Conservation (phyloP, 2,329 filamentous ascomycete genomes). For the Botryosphaeria dothidea region DNA sequence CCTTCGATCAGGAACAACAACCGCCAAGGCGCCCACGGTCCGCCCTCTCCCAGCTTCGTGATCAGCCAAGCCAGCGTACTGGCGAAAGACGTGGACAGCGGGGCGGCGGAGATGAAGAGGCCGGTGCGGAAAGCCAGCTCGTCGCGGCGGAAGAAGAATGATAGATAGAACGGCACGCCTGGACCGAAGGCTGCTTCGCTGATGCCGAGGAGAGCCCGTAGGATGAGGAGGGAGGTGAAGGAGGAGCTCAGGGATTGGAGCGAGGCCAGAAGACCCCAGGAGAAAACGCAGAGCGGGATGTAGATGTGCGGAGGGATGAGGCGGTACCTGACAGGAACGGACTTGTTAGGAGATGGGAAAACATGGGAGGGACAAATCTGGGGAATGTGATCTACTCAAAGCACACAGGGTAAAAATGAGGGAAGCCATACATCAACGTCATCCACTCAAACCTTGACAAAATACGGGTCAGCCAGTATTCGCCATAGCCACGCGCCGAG, state of each 20-base stretch:
- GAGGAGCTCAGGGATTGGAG: constrained; percentile 58
- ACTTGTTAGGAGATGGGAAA: neutral
- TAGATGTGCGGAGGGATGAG: constrained; percentile 63
- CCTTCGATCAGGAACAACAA: constrained; percentile 82
- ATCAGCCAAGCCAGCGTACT: constrained; percentile 79
- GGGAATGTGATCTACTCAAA: constrained; percentile 1
- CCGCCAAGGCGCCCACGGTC: constrained; percentile 80
- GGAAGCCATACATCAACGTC: constrained; percentile 54
- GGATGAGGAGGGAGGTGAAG: constrained; percentile 59
- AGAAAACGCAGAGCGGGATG: constrained; percentile 65
- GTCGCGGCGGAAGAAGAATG: constrained; percentile 62
- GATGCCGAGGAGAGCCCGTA: constrained; percentile 60
- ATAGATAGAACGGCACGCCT: constrained; percentile 65
- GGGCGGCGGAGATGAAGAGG: constrained; percentile 77
- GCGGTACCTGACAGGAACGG: constrained; percentile 46
- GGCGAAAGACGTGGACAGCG: constrained; percentile 66
- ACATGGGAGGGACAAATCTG: neutral
- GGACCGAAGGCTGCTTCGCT: constrained; percentile 64
- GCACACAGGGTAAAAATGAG: neutral
- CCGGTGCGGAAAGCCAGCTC: constrained; percentile 86
- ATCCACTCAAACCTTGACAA: constrained; percentile 59
- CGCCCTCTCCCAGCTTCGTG: constrained; percentile 58
- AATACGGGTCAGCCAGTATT: neutral
- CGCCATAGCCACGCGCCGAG: neutral
- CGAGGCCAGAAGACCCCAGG: constrained; percentile 78